These are phyloP conservation scores for Dalbergia oliveri DNA, from an alignment of 306 rosid genomes.

Conservation along the genomic window DNA sequence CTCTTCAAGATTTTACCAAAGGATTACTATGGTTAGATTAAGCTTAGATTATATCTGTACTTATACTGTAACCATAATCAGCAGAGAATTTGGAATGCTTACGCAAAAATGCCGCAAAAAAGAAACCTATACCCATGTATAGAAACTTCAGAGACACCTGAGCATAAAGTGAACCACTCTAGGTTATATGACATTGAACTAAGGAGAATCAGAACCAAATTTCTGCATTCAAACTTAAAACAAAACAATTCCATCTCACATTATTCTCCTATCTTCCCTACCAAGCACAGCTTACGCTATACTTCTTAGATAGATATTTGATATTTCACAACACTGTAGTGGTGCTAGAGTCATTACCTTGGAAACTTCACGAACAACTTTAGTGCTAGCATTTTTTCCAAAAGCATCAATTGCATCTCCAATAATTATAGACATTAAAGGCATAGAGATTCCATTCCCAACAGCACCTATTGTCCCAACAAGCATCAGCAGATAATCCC, in stretches of 20 bases:
- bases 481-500: slow-evolving; percentile 68
- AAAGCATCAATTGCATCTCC: slow-evolving; percentile 72
- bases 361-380: slow-evolving; percentile 67
- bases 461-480: slow-evolving; percentile 69
- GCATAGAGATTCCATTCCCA: slow-evolving; percentile 64
- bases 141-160: slow-evolving; percentile 67
- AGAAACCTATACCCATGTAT: slow-evolving; percentile 65
- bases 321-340: too few species aligned
- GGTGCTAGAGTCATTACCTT: slow-evolving; percentile 36
- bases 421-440: slow-evolving; percentile 64
- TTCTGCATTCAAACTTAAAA: not conserved
- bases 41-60: slow-evolving; percentile 7
- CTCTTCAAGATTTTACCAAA: slow-evolving; percentile 54
- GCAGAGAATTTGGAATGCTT: slow-evolving; percentile 48
- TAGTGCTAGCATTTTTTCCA: slow-evolving; percentile 51
- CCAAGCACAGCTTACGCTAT: too few species aligned
- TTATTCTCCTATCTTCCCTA: too few species aligned
- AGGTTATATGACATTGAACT: slow-evolving; percentile 35
- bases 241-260: not conserved
- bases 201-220: slow-evolving; percentile 21
- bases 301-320: too few species aligned
- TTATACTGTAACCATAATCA: slow-evolving; percentile 16
- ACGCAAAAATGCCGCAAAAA: slow-evolving; percentile 67
- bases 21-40: slow-evolving; percentile 17
- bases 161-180: slow-evolving; percentile 28